phyloP scores from a whole-genome alignment of 306 rosid genomes.

The Vigna reflexopilosa region DNA sequence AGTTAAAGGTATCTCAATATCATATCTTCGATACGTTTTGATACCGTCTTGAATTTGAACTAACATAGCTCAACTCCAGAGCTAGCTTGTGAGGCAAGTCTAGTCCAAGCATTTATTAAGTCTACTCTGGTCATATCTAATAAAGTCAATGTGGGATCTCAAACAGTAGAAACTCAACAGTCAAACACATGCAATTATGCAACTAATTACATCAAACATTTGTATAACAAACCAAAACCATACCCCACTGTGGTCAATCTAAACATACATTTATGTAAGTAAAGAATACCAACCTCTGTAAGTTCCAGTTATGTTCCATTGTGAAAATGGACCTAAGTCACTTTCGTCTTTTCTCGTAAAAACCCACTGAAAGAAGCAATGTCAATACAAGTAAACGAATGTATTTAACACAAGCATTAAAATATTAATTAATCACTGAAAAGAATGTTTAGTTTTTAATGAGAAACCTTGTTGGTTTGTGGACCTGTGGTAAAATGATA shows the following conservation, averaged over 20 bases:
- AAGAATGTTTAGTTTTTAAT: background rate
- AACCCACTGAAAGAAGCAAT: constrained; percentile 84
- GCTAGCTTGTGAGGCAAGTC: no score
- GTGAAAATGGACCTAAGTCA: constrained; percentile 85
- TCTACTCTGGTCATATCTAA: background rate
- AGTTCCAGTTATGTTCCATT: constrained; percentile 97
- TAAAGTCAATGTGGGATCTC: background rate
- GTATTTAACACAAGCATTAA: constrained; percentile 33
- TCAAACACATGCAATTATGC: constrained; percentile 7
- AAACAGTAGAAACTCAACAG: constrained; percentile 19
- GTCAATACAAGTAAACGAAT: constrained; percentile 42
- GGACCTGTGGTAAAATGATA: constrained; percentile 15
- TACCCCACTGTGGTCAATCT: background rate
- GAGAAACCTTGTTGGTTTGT: background rate
- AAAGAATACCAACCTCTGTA: constrained; percentile 80
- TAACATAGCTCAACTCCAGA: no score
- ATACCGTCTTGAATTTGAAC: background rate
- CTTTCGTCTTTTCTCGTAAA: constrained; percentile 80
- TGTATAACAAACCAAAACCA: constrained; percentile 16
- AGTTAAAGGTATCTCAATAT: background rate
- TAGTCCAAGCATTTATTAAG: background rate
- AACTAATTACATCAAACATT: constrained; percentile 29
- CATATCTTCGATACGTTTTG: background rate
- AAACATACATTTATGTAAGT: constrained; percentile 7
- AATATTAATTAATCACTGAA: constrained; percentile 1